Evolutionary conservation across 2,329 filamentous ascomycete genomes (phyloP).

Genomic region (Colletotrichum incanum): DNA sequence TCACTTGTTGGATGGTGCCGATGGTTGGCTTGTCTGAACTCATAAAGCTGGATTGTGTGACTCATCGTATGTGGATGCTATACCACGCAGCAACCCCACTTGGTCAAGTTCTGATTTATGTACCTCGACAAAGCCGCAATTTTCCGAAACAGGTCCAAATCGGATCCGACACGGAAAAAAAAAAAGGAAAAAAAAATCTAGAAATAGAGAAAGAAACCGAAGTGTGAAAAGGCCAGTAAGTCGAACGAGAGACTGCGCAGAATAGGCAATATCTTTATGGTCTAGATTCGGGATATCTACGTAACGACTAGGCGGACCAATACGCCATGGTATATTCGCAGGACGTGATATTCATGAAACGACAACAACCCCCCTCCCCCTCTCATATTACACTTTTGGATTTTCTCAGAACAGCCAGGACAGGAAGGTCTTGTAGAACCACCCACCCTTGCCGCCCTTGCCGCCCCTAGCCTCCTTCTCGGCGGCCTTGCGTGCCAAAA

Average conservation of each 20-base stretch:
- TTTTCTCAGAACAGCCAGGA: constrained; percentile 45
- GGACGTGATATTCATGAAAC: constrained; percentile 39
- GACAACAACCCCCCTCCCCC: constrained; percentile 2
- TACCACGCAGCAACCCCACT: background rate
- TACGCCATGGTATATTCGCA: constrained; percentile 41
- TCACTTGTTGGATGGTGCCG: no score
- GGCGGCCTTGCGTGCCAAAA: constrained; percentile 69
- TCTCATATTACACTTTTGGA: no score
- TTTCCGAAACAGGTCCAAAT: background rate
- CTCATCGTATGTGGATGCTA: constrained; percentile 9
- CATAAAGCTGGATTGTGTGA: background rate
- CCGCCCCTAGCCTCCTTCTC: constrained; percentile 46
- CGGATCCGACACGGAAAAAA: no score
- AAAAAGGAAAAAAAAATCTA: no score
- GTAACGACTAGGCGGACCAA: constrained; percentile 34
- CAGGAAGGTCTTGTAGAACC: constrained; percentile 49
- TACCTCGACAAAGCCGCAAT: constrained; percentile 2
- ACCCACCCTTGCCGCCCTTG: constrained; percentile 46
- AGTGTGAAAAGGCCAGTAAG: no score
- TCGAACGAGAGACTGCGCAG: background rate
- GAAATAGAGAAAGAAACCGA: background rate
- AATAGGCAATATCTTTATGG: constrained; percentile 24
- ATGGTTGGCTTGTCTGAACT: accelerated
- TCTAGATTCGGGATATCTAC: constrained; percentile 39
- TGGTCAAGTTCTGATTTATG: background rate